Evolutionary conservation across 805 yeast genomes (phyloP), one percentile per base, ranked within the genome.

Genomic region (Suhomyces pyralidae): DNA sequence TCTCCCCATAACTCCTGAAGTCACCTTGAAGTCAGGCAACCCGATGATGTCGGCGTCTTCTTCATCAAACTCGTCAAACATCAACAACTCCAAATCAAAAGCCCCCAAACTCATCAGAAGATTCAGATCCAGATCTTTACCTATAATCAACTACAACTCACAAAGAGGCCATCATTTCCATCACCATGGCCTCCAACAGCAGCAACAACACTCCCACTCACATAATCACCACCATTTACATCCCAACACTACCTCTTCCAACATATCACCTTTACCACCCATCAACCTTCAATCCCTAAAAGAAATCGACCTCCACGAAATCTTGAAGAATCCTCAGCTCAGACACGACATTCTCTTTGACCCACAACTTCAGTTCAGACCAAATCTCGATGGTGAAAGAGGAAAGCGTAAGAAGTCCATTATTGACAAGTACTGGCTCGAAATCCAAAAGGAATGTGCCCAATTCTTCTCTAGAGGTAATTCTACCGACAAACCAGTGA

Each of bases 261-360:
- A 61, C 44, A 58, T 68, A 19, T 78, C 85, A 3, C 80, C 83
- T 5, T 67, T 85, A 47, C 97, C 97, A 3, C 97, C 97, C 1
- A 89, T 89, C 46, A 88, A 88, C 69, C 71, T 89, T 47, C 91
- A 85, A 63, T 83, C 90, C 30, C 77, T 92, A 58, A 84, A 86
- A 60, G 97, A 90, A 66, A 88, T 92, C 53, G 97, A 92, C 63
- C 71, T 92, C 45, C 88, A 88, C 56, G 96, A 90, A 64, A 92
- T 93, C 50, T 77, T 92, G 59, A 89, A 88, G 64, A 92, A 92
- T 69, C 97, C 97, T 3, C 97, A 90, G 67, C 75, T 92, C 52
- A 81, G 98, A 57, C 98, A 92, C 68, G 98, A 93, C 67, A 89
- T 93, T 50, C 78, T 90, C 12, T 92, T 92, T 65, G 97, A 92